Percentiles rank a stretch among this genome's conserved stretches.
Evolutionary conservation across 139 green algal species (phyloP).

Genomic region (Coelastrella sp.): DNA sequence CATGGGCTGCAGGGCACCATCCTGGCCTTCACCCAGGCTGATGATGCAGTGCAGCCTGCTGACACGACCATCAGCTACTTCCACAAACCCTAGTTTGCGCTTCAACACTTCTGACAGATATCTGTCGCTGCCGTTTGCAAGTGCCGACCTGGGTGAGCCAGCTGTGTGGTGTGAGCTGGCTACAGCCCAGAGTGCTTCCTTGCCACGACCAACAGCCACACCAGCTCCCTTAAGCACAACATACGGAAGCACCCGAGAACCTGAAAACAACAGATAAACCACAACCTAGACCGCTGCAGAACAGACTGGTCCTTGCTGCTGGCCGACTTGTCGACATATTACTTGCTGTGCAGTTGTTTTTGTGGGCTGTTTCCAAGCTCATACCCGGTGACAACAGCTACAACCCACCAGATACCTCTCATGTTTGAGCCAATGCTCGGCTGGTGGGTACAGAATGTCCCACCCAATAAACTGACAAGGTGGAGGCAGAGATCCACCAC

Average conservation of each 20-base stretch:
- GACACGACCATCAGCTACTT: conserved; percentile 71
- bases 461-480: no score
- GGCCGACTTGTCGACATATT: no score
- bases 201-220: conserved; percentile 58
- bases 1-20: neutral
- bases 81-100: conserved; percentile 63
- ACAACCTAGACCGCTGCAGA: no score
- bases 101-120: conserved; percentile 39
- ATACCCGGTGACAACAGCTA: no score
- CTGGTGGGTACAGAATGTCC: no score
- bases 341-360: no score
- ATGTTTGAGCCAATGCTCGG: no score
- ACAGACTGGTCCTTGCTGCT: no score
- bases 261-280: no score
- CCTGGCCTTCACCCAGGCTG: neutral
- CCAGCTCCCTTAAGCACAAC: conserved; percentile 61
- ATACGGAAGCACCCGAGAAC: conserved; percentile 55
- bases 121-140: conserved; percentile 40
- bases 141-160: conserved; percentile 12
- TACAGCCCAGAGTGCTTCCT: conserved; percentile 50
- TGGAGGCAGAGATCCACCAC: no score
- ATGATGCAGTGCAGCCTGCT: conserved; percentile 75
- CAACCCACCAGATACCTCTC: no score
- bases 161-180: neutral
- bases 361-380: no score